These are phyloP conservation scores for Ceratocystis ficicola DNA, from an alignment of 2,329 filamentous ascomycete genomes.

Conservation along the genomic window DNA sequence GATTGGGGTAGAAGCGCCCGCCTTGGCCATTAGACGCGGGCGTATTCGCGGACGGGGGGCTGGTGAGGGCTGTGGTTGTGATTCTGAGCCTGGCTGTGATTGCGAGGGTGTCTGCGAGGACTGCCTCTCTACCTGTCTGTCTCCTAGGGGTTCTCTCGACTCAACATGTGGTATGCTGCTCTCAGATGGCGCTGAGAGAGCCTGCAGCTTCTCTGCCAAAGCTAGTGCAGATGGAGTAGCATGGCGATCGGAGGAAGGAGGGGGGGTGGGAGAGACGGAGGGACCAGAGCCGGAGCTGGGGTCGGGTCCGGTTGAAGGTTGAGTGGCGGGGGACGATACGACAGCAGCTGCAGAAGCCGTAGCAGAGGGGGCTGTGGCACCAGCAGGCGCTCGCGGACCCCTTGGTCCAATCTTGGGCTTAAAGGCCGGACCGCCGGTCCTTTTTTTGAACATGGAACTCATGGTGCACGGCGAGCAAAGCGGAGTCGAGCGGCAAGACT, in stretches of 20 bases:
- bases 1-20: neutral
- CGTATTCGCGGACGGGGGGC: slow-evolving; percentile 1
- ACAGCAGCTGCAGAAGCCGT: slow-evolving; percentile 9
- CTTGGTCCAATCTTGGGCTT: slow-evolving; percentile 55
- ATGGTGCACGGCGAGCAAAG: slow-evolving; percentile 34
- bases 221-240: neutral
- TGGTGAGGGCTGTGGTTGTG: neutral
- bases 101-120: neutral
- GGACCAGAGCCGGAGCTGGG: neutral
- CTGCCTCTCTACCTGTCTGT: neutral
- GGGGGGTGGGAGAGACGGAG: neutral
- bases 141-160: neutral
- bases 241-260: neutral
- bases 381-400: slow-evolving; percentile 31
- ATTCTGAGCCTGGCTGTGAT: neutral
- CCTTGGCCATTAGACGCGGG: slow-evolving; percentile 1
- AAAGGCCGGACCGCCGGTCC: slow-evolving; percentile 45
- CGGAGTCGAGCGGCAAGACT: neutral
- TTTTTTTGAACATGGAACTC: slow-evolving; percentile 58
- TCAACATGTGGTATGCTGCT: neutral
- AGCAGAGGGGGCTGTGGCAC: slow-evolving; percentile 5
- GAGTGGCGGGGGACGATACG: neutral
- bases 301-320: slow-evolving; percentile 1
- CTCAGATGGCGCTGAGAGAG: neutral
- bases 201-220: neutral